phyloP scores from a whole-genome alignment of 805 yeast species.

The Metschnikowia picachoensis region DNA sequence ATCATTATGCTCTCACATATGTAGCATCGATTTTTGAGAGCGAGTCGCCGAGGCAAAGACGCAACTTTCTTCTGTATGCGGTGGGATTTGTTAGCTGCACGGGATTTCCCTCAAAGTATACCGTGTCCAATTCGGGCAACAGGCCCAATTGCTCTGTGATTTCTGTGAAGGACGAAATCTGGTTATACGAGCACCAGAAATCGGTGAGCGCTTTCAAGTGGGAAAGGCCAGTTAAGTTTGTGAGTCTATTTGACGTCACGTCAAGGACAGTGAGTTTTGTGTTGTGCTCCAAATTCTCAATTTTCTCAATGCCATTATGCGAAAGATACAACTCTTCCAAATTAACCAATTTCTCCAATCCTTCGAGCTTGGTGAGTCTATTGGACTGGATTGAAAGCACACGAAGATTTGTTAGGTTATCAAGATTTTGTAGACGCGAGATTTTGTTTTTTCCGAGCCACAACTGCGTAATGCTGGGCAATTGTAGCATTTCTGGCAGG shows the following conservation, averaged over 20 bases:
- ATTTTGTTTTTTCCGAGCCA: constrained; percentile 94
- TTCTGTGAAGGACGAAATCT: constrained; percentile 63
- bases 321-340: constrained; percentile 86
- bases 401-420: constrained; percentile 55
- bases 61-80: constrained; percentile 79
- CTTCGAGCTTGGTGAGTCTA: constrained; percentile 72
- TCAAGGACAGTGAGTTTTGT: constrained; percentile 69
- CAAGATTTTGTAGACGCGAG: constrained; percentile 57
- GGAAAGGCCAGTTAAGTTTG: constrained; percentile 56
- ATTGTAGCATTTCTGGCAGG: constrained; percentile 49
- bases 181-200: constrained; percentile 87
- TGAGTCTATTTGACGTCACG: constrained; percentile 69
- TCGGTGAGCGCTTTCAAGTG: constrained; percentile 78
- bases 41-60: constrained; percentile 65
- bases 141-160: constrained; percentile 61
- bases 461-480: constrained; percentile 62
- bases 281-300: constrained; percentile 77
- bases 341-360: constrained; percentile 64
- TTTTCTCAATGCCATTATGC: constrained; percentile 69
- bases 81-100: constrained; percentile 69
- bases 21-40: constrained; percentile 90
- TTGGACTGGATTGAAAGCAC: constrained; percentile 89
- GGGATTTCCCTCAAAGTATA: constrained; percentile 93
- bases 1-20: constrained; percentile 36
- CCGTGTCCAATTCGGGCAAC: constrained; percentile 70